These are phyloP conservation scores for Beauveria asiatica DNA, from an alignment of 2,329 filamentous ascomycete genomes.

Conservation along the genomic window DNA sequence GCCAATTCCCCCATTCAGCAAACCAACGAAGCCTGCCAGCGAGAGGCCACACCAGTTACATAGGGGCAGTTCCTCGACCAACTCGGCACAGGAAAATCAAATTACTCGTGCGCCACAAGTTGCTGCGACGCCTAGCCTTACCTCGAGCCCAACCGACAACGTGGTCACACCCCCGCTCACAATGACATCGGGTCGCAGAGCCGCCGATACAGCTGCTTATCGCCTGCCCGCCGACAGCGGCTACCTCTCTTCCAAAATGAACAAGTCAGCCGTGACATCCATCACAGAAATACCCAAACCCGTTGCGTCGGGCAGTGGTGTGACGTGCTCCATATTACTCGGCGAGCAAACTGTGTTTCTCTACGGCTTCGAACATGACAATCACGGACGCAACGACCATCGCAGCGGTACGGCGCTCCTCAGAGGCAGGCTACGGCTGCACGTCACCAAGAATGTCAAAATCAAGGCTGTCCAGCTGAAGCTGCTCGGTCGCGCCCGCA, in stretches of 20 bases:
- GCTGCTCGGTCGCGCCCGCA: conserved; percentile 75
- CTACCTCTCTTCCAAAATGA: conserved; percentile 25
- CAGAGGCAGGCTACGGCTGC: conserved; percentile 72
- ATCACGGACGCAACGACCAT: conserved; percentile 42
- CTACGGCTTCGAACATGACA: conserved; percentile 67
- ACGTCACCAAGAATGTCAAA: conserved; percentile 82
- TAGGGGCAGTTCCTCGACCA: not conserved
- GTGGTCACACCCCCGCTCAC: not conserved
- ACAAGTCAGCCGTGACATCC: conserved; percentile 42
- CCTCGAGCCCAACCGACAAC: not conserved
- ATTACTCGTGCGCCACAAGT: not conserved
- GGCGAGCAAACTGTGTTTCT: conserved; percentile 76
- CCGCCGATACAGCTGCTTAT: not conserved
- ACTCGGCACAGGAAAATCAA: not conserved
- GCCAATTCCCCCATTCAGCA: not conserved
- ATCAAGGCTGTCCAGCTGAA: conserved; percentile 85
- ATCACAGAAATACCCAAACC: conserved; percentile 59
- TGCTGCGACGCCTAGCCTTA: not conserved
- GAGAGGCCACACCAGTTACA: not conserved
- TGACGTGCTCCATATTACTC: conserved; percentile 64
- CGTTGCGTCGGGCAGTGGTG: conserved; percentile 67
- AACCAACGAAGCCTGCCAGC: not conserved
- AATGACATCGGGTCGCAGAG: conserved; percentile 4
- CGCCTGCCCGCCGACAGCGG: not conserved
- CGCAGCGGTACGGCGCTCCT: conserved; percentile 72